Conservation (phyloP, 257 asterid genomes). For the Anisodus acutangulus region DNA sequence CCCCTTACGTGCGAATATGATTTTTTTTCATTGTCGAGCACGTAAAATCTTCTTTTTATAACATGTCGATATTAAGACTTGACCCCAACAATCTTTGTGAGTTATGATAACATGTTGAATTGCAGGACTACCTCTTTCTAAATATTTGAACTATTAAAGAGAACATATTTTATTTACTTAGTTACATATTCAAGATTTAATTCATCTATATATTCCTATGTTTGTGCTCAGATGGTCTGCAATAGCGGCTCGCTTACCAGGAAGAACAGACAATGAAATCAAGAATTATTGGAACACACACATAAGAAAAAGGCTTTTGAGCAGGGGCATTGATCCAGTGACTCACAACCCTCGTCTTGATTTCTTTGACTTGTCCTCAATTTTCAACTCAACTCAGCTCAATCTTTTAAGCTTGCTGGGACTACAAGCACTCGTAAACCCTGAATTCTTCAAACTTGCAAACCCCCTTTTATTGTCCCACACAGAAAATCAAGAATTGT, state of each 20-base stretch:
- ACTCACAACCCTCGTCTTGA: constrained; percentile 78
- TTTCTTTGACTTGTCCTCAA: constrained; percentile 58
- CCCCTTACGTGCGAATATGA: no score
- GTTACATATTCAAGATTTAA: no score
- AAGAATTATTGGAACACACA: constrained; percentile 52
- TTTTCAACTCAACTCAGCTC: constrained; percentile 56
- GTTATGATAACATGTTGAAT: no score
- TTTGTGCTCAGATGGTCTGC: constrained; percentile 64
- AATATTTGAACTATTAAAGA: no score
- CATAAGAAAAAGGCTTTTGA: constrained; percentile 69
- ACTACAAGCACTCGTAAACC: constrained; percentile 67
- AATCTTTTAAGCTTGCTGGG: constrained; percentile 59
- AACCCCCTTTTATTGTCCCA: constrained; percentile 37
- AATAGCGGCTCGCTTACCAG: constrained; percentile 77
- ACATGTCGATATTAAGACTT: no score
- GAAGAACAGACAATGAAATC: constrained; percentile 81
- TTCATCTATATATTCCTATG: no score
- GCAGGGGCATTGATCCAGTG: constrained; percentile 74
- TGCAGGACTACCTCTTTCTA: no score
- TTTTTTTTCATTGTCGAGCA: no score
- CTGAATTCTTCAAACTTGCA: constrained; percentile 56
- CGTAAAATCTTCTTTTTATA: no score
- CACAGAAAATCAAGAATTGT: constrained; percentile 42
- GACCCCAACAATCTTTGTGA: no score
- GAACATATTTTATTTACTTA: no score